Evolutionary conservation across 2,329 filamentous ascomycete genomes (phyloP).

Genomic region (Tolypocladium album): DNA sequence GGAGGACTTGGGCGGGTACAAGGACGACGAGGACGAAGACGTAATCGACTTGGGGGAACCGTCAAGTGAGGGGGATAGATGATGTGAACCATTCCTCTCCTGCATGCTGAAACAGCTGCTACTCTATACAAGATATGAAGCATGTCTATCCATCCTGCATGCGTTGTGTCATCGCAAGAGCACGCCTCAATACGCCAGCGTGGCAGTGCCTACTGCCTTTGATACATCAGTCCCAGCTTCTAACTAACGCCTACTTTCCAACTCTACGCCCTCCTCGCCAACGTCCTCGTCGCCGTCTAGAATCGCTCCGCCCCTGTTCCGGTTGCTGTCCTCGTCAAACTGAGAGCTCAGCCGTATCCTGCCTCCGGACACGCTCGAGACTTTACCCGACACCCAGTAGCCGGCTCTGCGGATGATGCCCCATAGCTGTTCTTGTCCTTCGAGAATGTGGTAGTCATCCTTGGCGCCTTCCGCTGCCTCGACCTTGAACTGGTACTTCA

Average conservation of each 20-base stretch:
- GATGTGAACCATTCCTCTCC: background rate
- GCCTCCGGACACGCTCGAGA: conserved; percentile 43
- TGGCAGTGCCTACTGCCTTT: background rate
- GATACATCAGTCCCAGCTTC: background rate
- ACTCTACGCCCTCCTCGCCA: conserved; percentile 29
- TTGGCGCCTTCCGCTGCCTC: conserved; percentile 72
- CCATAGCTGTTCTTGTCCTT: conserved; percentile 58
- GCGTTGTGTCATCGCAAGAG: background rate
- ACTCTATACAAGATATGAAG: too few relatives aligned
- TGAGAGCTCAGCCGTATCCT: conserved; percentile 39
- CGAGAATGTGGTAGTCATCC: conserved; percentile 43
- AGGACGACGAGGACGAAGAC: conserved; percentile 21
- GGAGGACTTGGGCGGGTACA: conserved; percentile 6
- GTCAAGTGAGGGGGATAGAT: conserved; percentile 6
- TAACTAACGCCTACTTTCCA: conserved; percentile 24
- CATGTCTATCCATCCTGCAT: background rate
- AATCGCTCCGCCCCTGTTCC: conserved; percentile 35
- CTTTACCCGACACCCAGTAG: conserved; percentile 47
- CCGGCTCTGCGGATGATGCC: conserved; percentile 38
- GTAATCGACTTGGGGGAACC: conserved; percentile 21
- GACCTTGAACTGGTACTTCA: conserved; percentile 95
- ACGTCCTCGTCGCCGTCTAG: conserved; percentile 31
- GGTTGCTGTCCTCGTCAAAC: conserved; percentile 21
- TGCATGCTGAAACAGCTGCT: background rate
- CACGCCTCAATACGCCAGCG: background rate